phyloP scores from a whole-genome alignment of 179 eudicot genomes.

The Drosera spatulata region DNA sequence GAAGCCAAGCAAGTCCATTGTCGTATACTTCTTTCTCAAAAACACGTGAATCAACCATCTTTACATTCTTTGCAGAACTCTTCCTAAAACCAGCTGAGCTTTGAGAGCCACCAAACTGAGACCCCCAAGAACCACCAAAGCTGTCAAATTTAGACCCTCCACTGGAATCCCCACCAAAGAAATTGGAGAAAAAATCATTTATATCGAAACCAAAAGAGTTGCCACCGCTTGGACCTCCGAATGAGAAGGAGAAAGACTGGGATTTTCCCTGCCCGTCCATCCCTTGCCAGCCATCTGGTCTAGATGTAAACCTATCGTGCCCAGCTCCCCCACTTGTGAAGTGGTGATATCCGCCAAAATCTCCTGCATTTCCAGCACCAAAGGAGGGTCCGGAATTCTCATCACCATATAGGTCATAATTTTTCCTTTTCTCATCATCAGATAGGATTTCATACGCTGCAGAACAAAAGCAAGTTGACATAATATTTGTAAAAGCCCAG shows the following conservation, averaged over 20 bases:
- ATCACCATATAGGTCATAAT: conserved; percentile 87
- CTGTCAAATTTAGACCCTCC: conserved; percentile 38
- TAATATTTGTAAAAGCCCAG: too few relatives aligned
- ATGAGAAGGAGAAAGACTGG: conserved; percentile 75
- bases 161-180: conserved; percentile 56
- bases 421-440: conserved; percentile 87
- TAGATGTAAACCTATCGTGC: conserved; percentile 35
- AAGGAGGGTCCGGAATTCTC: conserved; percentile 77
- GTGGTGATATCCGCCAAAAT: conserved; percentile 43
- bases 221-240: conserved; percentile 62
- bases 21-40: conserved; percentile 65
- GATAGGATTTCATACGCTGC: conserved; percentile 89
- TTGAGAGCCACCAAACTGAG: conserved; percentile 44
- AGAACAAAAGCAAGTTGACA: conserved; percentile 7
- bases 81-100: conserved; percentile 41
- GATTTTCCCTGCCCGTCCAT: conserved; percentile 66
- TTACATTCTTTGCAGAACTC: conserved; percentile 31
- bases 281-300: conserved; percentile 59
- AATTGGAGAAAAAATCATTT: conserved; percentile 70
- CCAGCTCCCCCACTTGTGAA: conserved; percentile 82
- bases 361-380: conserved; percentile 46
- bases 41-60: conserved; percentile 33
- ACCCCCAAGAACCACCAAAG: conserved; percentile 19
- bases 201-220: conserved; percentile 56
- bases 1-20: conserved; percentile 73